These are phyloP conservation scores for Xylariaceae sp. DNA, from an alignment of 2,329 filamentous ascomycete species.

Conservation along the genomic window DNA sequence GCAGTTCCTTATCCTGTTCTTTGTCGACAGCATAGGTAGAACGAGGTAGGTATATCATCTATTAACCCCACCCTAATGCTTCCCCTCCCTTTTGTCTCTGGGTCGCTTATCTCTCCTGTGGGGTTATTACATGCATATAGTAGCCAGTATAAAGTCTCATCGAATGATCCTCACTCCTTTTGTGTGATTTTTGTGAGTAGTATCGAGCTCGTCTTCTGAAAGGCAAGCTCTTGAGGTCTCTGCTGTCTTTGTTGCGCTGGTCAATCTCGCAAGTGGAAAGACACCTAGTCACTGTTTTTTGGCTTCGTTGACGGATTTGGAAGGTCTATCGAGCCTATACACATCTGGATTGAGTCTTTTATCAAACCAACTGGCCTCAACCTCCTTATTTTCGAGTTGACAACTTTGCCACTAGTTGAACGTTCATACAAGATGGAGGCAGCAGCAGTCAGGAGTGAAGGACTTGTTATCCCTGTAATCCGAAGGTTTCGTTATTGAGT, in stretches of 20 bases:
- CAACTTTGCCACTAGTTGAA: not conserved
- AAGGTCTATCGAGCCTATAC: not conserved
- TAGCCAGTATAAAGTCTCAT: constrained; percentile 14
- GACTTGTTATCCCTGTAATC: constrained; percentile 62
- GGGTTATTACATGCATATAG: constrained; percentile 21
- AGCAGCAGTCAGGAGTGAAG: constrained; percentile 58
- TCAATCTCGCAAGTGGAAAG: not conserved
- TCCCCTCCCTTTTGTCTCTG: constrained; percentile 9
- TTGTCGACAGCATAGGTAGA: not conserved
- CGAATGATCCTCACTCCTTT: not conserved
- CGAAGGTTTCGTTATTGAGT: not conserved
- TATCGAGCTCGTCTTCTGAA: not conserved
- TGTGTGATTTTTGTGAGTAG: not conserved
- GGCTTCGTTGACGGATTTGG: not conserved
- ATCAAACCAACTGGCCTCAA: not conserved
- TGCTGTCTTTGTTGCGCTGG: not conserved
- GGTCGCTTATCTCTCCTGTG: constrained; percentile 26
- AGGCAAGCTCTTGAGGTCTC: too few species aligned
- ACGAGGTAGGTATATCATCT: constrained; percentile 7
- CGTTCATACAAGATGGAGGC: constrained; percentile 42
- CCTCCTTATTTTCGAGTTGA: not conserved
- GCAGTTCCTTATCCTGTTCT: constrained; percentile 6
- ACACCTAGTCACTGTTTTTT: not conserved
- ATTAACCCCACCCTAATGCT: constrained; percentile 21
- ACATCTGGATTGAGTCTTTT: not conserved